These are phyloP conservation scores for Dendrobium catenatum DNA, from an alignment of 106 monocot species.

Conservation along the genomic window DNA sequence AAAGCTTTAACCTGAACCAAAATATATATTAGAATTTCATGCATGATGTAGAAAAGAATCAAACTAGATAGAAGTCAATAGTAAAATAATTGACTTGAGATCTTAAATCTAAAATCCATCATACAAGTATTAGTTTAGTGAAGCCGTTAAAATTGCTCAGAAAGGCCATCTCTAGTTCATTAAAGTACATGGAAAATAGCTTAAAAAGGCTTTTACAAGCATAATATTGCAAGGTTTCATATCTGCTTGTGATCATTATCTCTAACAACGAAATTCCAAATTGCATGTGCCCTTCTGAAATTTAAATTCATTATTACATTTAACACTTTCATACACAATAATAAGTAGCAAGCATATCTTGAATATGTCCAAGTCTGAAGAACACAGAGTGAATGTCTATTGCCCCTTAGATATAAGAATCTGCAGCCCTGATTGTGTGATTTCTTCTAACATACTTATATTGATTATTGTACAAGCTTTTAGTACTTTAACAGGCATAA, in stretches of 20 bases:
- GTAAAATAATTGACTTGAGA: background rate
- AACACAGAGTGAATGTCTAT: background rate
- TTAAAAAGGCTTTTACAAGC: background rate
- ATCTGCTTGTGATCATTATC: background rate
- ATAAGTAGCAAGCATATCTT: background rate
- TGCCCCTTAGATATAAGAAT: background rate
- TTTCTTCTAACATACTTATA: background rate
- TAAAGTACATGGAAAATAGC: background rate
- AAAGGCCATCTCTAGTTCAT: background rate
- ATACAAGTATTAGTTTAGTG: background rate
- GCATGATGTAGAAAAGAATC: background rate
- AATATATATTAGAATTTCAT: background rate
- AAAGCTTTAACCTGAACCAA: slow-evolving; percentile 84
- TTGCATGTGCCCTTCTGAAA: background rate
- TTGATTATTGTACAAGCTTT: background rate
- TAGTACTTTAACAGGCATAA: background rate
- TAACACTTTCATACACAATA: background rate
- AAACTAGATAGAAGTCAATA: background rate
- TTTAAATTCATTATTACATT: background rate
- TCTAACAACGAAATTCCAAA: background rate
- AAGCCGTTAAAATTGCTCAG: background rate
- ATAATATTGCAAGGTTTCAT: background rate
- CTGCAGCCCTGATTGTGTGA: background rate
- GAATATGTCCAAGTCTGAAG: too few relatives aligned
- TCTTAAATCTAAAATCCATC: background rate